Conservation (phyloP, 495 filamentous ascomycete species). For the Talaromyces wortmannii region DNA sequence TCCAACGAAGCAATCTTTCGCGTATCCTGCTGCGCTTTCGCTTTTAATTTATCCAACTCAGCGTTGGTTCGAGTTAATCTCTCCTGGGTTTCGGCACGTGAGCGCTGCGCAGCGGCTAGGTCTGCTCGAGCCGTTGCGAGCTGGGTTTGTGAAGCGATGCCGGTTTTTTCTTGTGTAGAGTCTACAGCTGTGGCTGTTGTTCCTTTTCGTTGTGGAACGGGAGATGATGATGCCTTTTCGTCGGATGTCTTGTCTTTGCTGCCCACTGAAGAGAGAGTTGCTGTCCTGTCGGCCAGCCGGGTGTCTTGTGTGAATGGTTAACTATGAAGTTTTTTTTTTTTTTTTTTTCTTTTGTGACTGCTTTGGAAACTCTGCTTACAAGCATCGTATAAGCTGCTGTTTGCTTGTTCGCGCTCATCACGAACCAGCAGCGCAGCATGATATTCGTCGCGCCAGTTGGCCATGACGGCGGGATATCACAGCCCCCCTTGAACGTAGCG, state of each 20-base stretch:
- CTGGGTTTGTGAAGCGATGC: conserved; percentile 21
- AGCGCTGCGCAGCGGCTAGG: conserved; percentile 67
- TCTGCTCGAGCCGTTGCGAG: conserved; percentile 51
- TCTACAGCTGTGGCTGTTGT: conserved; percentile 6
- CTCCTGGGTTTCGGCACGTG: conserved; percentile 56
- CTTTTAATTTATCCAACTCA: conserved; percentile 53
- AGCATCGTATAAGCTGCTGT: conserved; percentile 46
- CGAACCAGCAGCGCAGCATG: conserved; percentile 44
- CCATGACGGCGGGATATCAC: conserved; percentile 18
- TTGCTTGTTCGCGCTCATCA: conserved; percentile 52
- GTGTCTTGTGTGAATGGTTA: conserved; percentile 43
- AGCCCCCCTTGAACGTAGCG: not conserved
- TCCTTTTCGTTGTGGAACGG: conserved; percentile 16
- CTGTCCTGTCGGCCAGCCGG: conserved; percentile 60
- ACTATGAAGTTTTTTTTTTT: not conserved
- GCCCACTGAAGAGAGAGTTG: conserved; percentile 11
- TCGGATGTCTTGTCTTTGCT: conserved; percentile 26
- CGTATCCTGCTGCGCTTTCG: conserved; percentile 45
- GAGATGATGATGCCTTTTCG: conserved; percentile 6
- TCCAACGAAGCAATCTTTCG: conserved; percentile 55
- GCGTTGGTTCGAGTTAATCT: conserved; percentile 51
- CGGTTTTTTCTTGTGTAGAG: not conserved
- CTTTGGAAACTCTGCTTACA: conserved; percentile 35
- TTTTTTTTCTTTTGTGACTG: not conserved
- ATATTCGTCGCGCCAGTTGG: conserved; percentile 55